Conservation (phyloP, 768 basidiomycete species). For the Gymnopilus junonius region DNA sequence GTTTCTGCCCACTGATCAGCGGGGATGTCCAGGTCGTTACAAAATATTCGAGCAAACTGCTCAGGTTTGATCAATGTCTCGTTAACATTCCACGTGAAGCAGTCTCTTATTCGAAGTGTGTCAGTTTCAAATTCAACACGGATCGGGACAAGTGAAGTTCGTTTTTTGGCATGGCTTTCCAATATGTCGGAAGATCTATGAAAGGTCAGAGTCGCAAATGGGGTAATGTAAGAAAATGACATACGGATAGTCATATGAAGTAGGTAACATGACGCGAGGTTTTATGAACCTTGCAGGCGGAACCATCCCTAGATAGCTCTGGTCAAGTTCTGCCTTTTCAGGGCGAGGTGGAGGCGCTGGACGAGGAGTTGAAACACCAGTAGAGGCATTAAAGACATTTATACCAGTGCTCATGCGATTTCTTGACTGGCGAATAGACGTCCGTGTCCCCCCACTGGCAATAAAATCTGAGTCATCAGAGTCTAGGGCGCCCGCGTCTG, state of each 20-base stretch:
- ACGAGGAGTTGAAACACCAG: constrained; percentile 46
- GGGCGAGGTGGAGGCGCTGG: constrained; percentile 37
- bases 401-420: constrained; percentile 51
- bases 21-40: constrained; percentile 85
- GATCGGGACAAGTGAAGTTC: constrained; percentile 78
- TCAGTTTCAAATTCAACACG: constrained; percentile 96
- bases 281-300: constrained; percentile 83
- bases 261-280: constrained; percentile 56
- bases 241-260: constrained; percentile 77
- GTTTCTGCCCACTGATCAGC: constrained; percentile 69
- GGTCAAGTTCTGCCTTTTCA: constrained; percentile 72
- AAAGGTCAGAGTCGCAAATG: background rate
- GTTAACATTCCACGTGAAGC: constrained; percentile 94
- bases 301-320: constrained; percentile 88
- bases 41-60: constrained; percentile 85
- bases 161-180: constrained; percentile 59
- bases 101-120: constrained; percentile 89
- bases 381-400: constrained; percentile 57
- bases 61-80: constrained; percentile 88
- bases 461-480: constrained; percentile 86
- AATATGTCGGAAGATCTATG: constrained; percentile 68
- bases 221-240: constrained; percentile 33
- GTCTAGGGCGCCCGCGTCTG: constrained; percentile 80
- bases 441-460: constrained; percentile 64
- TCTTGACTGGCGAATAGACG: constrained; percentile 53